Percentiles rank a stretch among this genome's conserved stretches.
These are phyloP conservation scores for Ophiostoma himal-ulmi DNA, from an alignment of 2,329 filamentous ascomycete species.

Conservation along the genomic window DNA sequence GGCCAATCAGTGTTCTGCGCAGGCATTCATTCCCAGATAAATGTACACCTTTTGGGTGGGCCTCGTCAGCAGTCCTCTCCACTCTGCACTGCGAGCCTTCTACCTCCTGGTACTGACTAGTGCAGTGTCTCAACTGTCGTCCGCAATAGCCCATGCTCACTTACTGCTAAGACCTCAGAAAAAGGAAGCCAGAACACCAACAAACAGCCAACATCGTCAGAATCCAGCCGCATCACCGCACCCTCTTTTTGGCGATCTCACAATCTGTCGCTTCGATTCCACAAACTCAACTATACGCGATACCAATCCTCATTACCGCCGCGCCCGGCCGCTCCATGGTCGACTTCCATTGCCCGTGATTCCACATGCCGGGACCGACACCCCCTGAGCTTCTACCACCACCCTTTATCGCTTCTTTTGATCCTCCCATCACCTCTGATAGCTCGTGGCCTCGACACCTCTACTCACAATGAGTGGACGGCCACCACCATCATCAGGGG, in stretches of 20 bases:
- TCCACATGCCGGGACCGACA: constrained; percentile 33
- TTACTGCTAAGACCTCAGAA: background rate
- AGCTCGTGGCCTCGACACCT: background rate
- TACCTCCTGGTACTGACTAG: background rate
- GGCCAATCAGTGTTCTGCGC: constrained; percentile 13
- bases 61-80: constrained; percentile 10
- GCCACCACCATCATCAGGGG: constrained; percentile 45
- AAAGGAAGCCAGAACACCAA: constrained; percentile 15
- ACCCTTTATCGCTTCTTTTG: constrained; percentile 19
- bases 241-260: constrained; percentile 13
- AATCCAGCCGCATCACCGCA: constrained; percentile 16
- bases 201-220: constrained; percentile 16
- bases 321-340: constrained; percentile 22
- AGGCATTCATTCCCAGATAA: constrained; percentile 8
- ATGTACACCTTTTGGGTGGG: background rate
- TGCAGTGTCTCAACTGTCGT: constrained; percentile 12
- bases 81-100: background rate
- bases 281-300: background rate
- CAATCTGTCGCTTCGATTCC: background rate
- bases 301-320: background rate
- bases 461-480: constrained; percentile 50
- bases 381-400: constrained; percentile 27
- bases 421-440: constrained; percentile 27
- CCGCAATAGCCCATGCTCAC: background rate
- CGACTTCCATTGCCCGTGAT: constrained; percentile 23